These are phyloP conservation scores for Barnettozyma botsteinii DNA, from an alignment of 805 yeast genomes.

Conservation along the genomic window DNA sequence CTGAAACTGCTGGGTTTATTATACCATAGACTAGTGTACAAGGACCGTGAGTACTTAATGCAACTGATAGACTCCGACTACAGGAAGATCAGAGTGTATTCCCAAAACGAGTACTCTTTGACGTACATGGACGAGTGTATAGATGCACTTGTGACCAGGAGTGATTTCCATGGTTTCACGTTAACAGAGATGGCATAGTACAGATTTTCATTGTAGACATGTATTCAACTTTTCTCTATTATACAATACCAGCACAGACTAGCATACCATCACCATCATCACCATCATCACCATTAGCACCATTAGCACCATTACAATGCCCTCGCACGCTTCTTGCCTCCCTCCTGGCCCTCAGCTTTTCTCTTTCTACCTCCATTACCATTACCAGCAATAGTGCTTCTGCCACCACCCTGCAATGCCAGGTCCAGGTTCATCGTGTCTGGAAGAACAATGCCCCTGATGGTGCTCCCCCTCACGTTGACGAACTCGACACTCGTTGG, in stretches of 20 bases:
- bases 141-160: conserved; percentile 51
- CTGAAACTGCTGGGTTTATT: conserved; percentile 61
- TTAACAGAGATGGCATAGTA: conserved; percentile 59
- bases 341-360: conserved; percentile 25
- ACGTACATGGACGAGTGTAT: conserved; percentile 68
- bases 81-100: conserved; percentile 54
- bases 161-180: conserved; percentile 66
- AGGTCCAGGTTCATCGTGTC: conserved; percentile 75
- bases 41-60: conserved; percentile 27
- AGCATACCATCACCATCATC: neutral
- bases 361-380: conserved; percentile 16
- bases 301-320: conserved; percentile 24
- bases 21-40: conserved; percentile 44
- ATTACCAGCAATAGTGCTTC: neutral
- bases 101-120: conserved; percentile 35
- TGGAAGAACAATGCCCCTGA: conserved; percentile 77
- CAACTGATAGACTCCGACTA: conserved; percentile 51
- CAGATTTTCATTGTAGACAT: no score
- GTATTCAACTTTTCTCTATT: no score
- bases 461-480: conserved; percentile 84
- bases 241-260: neutral
- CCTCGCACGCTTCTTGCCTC: conserved; percentile 24
- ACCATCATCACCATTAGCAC: neutral
- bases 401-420: conserved; percentile 36
- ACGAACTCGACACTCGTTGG: conserved; percentile 70